phyloP scores from a whole-genome alignment of 345 rosid species.

The Zanthoxylum bungeanum region DNA sequence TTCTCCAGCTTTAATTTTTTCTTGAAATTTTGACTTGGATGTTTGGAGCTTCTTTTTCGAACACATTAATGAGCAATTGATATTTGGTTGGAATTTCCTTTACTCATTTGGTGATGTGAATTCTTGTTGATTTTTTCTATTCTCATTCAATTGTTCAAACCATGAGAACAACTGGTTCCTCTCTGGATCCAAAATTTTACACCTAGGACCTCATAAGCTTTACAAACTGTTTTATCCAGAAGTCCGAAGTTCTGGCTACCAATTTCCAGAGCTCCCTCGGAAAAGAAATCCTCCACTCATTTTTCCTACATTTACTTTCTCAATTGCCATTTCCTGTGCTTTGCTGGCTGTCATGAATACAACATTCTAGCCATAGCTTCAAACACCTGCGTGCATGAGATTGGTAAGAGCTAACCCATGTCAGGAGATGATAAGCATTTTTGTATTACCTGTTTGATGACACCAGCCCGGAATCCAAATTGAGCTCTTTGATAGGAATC shows the following conservation, averaged over 20 bases:
- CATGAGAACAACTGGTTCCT: slow-evolving; percentile 32
- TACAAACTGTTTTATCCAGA: slow-evolving; percentile 30
- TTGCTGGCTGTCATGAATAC: slow-evolving; percentile 34
- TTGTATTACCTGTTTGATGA: slow-evolving; percentile 2
- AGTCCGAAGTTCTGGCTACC: slow-evolving; percentile 25
- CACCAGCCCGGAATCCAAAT: slow-evolving; percentile 38
- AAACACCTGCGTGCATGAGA: slow-evolving; percentile 35
- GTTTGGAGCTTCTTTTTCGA: neutral
- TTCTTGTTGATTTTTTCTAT: neutral
- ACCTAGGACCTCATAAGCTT: slow-evolving; percentile 33
- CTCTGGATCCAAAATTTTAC: slow-evolving; percentile 32
- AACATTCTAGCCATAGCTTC: slow-evolving; percentile 13
- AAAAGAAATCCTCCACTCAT: slow-evolving; percentile 33
- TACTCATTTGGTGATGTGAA: slow-evolving; percentile 2
- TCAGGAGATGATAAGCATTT: neutral
- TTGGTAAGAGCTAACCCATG: neutral
- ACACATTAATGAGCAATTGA: slow-evolving; percentile 6
- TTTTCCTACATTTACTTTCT: slow-evolving; percentile 41
- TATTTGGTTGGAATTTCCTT: neutral
- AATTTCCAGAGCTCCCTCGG: slow-evolving; percentile 18
- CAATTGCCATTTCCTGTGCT: slow-evolving; percentile 33
- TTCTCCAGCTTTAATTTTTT: neutral
- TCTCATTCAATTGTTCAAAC: slow-evolving; percentile 29
- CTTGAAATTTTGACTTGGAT: slow-evolving; percentile 6
- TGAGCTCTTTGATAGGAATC: slow-evolving; percentile 41